Conservation (phyloP, 202 grass and related monocot species). For the Panicum virgatum region DNA sequence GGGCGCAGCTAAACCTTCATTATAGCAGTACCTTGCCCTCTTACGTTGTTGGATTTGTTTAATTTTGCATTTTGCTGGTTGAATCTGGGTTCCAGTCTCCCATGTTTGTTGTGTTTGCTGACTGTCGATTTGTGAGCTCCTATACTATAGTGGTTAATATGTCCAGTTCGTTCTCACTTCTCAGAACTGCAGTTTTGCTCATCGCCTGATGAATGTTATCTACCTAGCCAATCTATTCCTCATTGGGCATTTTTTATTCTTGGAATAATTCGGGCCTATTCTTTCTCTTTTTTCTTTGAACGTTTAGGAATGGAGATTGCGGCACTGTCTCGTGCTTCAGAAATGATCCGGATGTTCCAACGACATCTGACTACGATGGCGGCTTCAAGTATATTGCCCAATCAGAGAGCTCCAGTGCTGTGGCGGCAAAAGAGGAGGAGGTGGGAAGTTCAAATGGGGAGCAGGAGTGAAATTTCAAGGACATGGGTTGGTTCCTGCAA, state of each 20-base stretch:
- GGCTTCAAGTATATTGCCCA: conserved; percentile 29
- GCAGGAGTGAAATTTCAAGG: conserved; percentile 7
- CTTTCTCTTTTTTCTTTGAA: conserved; percentile 3
- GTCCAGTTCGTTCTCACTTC: background rate
- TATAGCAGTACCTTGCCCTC: background rate
- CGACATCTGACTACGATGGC: conserved; percentile 25
- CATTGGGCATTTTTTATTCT: too few species aligned
- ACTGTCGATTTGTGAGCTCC: background rate
- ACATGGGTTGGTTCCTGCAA: conserved; percentile 34
- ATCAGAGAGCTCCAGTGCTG: conserved; percentile 14
- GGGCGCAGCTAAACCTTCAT: background rate
- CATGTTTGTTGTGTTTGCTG: background rate
- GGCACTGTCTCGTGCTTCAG: conserved; percentile 59
- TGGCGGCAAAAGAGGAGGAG: conserved; percentile 30
- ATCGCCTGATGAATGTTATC: background rate
- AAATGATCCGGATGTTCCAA: conserved; percentile 52
- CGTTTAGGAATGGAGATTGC: conserved; percentile 51
- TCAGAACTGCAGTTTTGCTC: conserved; percentile 2
- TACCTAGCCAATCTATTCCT: background rate
- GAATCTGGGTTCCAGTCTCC: conserved; percentile 2
- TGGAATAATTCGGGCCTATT: background rate
- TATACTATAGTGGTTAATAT: background rate
- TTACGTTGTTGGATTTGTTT: background rate
- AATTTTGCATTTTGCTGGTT: background rate
- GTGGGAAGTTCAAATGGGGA: background rate